Base-by-base conservation (phyloP, 2,329 filamentous ascomycete genomes). In the Sporothrix pseudoabietina region DNA sequence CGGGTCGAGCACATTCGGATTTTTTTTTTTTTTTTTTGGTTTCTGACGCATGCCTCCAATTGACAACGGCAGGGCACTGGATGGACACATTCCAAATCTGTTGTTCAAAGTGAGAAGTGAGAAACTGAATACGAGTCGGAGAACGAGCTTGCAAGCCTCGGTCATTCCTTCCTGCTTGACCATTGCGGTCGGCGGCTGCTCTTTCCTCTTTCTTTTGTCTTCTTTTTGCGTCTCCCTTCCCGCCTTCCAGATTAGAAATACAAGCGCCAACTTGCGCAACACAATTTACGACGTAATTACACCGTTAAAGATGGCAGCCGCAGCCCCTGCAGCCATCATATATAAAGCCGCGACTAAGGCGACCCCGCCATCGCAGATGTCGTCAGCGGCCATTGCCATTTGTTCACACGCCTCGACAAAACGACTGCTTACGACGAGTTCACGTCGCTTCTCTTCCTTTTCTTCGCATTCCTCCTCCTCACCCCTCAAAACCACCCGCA, bases 331-430 rank as follows among this genome's bases (percentile, higher is more conserved):
- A 35, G 65, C 44, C 65, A 30, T 3, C 44, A 47, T 70, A 70
- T 70, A 70, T 54, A 70, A 54, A 44, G 49, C 52, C 52, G 52
- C 49, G 10, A 3, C 49, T 39, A 57, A 30, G 52, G 68, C 52
- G 68, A 70, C 69, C 69, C 69, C 69, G 54, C 69, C 69, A 71
- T 71, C 69, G 26, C 54, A 32, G 14, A 71, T 71, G 69, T 71
- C 69, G 55, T 71, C 69, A 61, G 66, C 49, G 49, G 35, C 35
- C 35, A 35, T 35, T 35, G 26, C 66, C 30, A 19, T 55, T 35
- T 14, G 30, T 4, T 19, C 66, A 12, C 47, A 55, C 16, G 44
- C 44, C 26, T 4, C 35, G 35, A n/a, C n/a, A 19, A 41, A 41
- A 63, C 59, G 35, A 41, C 47, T 47, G 39, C 30, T 47, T 30